Percentiles rank a stretch among this genome's conserved stretches.
Conservation (phyloP, 2,329 filamentous ascomycete genomes). For the Ustulina deusta region DNA sequence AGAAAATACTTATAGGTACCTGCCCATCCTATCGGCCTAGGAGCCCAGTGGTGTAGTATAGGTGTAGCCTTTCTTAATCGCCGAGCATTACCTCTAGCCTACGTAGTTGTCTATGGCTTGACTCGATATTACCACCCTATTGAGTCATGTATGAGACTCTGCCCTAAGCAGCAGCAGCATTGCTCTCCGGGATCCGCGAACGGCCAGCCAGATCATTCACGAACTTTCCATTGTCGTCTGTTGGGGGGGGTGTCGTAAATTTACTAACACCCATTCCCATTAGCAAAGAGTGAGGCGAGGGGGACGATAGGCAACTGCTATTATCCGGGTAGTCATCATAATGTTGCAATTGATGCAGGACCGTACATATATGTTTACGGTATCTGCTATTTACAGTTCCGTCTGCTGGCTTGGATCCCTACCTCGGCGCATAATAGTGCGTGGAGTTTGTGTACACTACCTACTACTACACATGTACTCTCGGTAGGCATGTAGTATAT, state of each 20-base stretch:
- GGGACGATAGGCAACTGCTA: not conserved
- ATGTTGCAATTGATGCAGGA: constrained; percentile 23
- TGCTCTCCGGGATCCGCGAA: not conserved
- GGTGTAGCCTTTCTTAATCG: not conserved
- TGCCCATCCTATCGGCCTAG: no score
- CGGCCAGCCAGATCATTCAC: not conserved
- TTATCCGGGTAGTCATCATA: not conserved
- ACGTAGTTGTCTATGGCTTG: not conserved
- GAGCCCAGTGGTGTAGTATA: no score
- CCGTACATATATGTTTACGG: constrained; percentile 15
- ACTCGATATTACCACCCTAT: constrained; percentile 6
- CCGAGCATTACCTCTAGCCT: not conserved
- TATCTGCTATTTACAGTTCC: constrained; percentile 2
- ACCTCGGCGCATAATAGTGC: constrained; percentile 23
- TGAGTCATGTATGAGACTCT: constrained; percentile 15
- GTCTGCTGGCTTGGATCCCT: constrained; percentile 7
- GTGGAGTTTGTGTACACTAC: constrained; percentile 1
- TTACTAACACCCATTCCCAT: constrained; percentile 14
- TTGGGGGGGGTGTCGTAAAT: constrained; percentile 10
- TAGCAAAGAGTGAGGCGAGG: constrained; percentile 9
- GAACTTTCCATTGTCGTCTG: not conserved
- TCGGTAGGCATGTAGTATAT: not conserved
- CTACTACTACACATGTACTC: not conserved
- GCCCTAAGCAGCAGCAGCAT: not conserved
- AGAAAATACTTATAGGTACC: not conserved